phyloP scores from a whole-genome alignment of 2,329 filamentous ascomycete genomes.

The Cladosporium velox region DNA sequence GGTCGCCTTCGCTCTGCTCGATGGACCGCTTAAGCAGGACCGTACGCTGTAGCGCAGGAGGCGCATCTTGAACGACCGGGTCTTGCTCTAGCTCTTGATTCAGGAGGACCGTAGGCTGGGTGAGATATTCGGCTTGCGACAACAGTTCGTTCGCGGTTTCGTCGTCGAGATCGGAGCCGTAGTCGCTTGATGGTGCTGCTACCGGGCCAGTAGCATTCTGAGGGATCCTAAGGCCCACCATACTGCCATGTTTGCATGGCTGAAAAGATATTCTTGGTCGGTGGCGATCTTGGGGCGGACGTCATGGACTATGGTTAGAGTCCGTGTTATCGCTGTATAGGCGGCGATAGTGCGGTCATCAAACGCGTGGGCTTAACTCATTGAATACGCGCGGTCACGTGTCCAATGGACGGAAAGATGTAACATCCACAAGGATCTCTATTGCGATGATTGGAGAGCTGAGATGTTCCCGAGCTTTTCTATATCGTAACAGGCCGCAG shows the following conservation, averaged over 20 bases:
- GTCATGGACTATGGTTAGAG: slow-evolving; percentile 4
- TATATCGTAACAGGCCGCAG: neutral
- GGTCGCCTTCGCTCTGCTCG: slow-evolving; percentile 3
- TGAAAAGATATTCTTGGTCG: neutral
- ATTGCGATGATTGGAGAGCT: neutral
- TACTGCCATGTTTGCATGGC: slow-evolving; percentile 19
- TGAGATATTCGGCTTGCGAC: slow-evolving; percentile 41
- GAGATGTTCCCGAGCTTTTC: neutral
- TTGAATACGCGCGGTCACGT: neutral
- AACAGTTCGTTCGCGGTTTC: slow-evolving; percentile 55
- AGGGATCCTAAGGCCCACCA: slow-evolving; percentile 13
- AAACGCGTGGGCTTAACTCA: neutral
- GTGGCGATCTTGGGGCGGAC: neutral
- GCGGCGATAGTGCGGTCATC: slow-evolving; percentile 14
- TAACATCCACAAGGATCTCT: neutral
- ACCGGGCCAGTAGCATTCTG: slow-evolving; percentile 8
- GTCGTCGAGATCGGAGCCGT: slow-evolving; percentile 66
- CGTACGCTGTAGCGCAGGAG: slow-evolving; percentile 16
- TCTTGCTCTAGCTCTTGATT: slow-evolving; percentile 26
- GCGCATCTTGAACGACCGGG: slow-evolving; percentile 29
- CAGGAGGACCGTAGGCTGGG: slow-evolving; percentile 28
- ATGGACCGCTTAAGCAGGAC: slow-evolving; percentile 13
- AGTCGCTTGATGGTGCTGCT: slow-evolving; percentile 52
- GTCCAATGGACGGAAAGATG: neutral
- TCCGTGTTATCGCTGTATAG: slow-evolving; percentile 4